Percentiles rank a stretch among this genome's conserved stretches.
Conservation (phyloP, 176 grass and related monocot genomes). For the Saccharum spontaneum region DNA sequence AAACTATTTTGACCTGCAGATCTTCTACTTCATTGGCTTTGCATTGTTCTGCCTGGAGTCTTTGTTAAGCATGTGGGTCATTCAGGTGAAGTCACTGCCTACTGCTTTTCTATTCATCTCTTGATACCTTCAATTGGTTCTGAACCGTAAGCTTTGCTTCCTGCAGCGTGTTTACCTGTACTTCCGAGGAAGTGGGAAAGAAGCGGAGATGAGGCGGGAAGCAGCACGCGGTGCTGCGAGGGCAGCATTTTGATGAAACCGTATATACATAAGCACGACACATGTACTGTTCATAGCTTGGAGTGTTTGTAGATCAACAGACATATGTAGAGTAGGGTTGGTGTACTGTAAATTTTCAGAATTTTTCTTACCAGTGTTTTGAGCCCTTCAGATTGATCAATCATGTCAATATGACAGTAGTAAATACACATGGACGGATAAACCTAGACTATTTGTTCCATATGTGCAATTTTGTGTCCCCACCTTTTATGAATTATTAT, state of each 20-base stretch:
- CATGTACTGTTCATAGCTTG: not conserved
- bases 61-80: conserved; percentile 67
- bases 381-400: not conserved
- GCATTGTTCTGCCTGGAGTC: conserved; percentile 60
- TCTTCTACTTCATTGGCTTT: conserved; percentile 74
- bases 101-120: not conserved
- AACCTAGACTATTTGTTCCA: not conserved
- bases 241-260: conserved; percentile 46
- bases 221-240: conserved; percentile 45
- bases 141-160: not conserved
- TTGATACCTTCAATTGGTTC: not conserved
- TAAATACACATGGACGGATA: not conserved
- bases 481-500: not conserved
- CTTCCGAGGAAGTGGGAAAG: conserved; percentile 69
- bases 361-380: not conserved
- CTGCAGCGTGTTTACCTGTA: conserved; percentile 62
- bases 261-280: not conserved
- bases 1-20: conserved; percentile 35
- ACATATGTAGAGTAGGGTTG: not conserved
- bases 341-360: not conserved
- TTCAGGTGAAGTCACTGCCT: conserved; percentile 50
- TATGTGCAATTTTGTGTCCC: not conserved
- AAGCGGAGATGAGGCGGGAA: conserved; percentile 55
- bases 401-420: not conserved
- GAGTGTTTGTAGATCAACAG: not conserved